Base-by-base conservation (phyloP, 768 basidiomycete genomes). In the Russula emetica region DNA sequence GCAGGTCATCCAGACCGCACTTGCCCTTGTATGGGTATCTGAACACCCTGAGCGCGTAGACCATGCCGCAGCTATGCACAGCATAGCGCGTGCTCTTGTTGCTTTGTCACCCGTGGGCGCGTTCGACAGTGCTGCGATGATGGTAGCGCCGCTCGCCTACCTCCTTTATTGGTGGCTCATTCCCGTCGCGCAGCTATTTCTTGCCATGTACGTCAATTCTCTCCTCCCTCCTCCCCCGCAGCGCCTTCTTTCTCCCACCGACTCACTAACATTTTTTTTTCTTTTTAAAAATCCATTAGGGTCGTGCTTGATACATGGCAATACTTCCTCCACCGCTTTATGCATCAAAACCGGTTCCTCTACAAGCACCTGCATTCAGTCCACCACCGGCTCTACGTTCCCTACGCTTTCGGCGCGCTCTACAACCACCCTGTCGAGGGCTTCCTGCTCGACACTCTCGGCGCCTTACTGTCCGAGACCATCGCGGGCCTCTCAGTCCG, bases 381-480 rank as follows among this genome's bases (percentile, higher is more conserved):
- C 75, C 97, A 99, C 75, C 97, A 99, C 74, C 83, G 94, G 10
- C 85, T 99, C 9, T 96, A 98, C 73, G 94, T 96, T 8, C 95
- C 97, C 1, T 98, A 97, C 72, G 93, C 97, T 0, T 99, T 90
- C 70, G 97, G 97, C 20, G 90, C 97, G 22, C 79, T 98, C 5
- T 99, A 99, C 80, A 99, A 98, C 74, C 96, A 98, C 73, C 95
- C 95, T 0, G 69, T 98, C 40, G 97, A 99, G 72, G 97, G 95
- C 1, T 87, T 99, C 72, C 65, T 96, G 1, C 81, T 99, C 67
- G 97, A 99, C 74, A 83, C 86, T 1, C 73, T 89, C 32, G 94
- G 96, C 47, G 86, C 93, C 0, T 83, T 76, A 10, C 61, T 98
- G 22, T 91, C 95, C 0, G 90, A 98, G 72, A 70, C 76, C 26